A percentile compares a stretch with the other conserved stretches of the same genome.
These are phyloP conservation scores for Dillenia turbinata DNA, from an alignment of 164 flowering plant species.

Conservation along the genomic window DNA sequence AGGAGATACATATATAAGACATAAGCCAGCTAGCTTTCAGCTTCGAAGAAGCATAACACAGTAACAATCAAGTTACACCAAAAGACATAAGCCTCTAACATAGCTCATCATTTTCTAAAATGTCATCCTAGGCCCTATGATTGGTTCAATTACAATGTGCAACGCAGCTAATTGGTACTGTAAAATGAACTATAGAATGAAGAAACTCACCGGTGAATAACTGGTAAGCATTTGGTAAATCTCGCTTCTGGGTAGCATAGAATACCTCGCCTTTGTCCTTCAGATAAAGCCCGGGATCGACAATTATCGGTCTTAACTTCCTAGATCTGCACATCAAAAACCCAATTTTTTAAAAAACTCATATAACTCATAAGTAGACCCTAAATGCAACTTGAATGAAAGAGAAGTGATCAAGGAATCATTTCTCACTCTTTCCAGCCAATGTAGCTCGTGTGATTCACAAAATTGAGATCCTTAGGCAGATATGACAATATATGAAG, in stretches of 20 bases:
- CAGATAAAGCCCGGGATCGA: slow-evolving; percentile 87
- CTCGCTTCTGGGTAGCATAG: slow-evolving; percentile 74
- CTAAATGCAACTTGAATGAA: no score
- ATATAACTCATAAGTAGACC: neutral
- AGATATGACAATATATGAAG: slow-evolving; percentile 81
- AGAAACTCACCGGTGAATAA: slow-evolving; percentile 65
- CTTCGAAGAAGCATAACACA: no score
- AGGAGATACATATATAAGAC: no score
- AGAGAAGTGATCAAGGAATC: neutral
- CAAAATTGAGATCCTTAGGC: slow-evolving; percentile 82
- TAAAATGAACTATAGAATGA: no score
- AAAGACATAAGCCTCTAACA: no score
- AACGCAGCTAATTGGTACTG: no score
- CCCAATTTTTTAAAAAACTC: neutral
- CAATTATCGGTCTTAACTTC: slow-evolving; percentile 63
- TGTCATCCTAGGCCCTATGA: no score
- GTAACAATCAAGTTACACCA: no score
- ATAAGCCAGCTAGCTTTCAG: no score
- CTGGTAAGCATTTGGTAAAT: slow-evolving; percentile 66
- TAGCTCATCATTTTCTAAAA: no score
- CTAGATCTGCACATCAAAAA: slow-evolving; percentile 38
- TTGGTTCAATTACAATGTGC: no score
- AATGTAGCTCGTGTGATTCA: slow-evolving; percentile 77
- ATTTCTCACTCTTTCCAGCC: slow-evolving; percentile 85
- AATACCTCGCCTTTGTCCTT: slow-evolving; percentile 49